Conservation (phyloP, 2,329 filamentous ascomycete species). For the Stagonosporopsis vannaccii region DNA sequence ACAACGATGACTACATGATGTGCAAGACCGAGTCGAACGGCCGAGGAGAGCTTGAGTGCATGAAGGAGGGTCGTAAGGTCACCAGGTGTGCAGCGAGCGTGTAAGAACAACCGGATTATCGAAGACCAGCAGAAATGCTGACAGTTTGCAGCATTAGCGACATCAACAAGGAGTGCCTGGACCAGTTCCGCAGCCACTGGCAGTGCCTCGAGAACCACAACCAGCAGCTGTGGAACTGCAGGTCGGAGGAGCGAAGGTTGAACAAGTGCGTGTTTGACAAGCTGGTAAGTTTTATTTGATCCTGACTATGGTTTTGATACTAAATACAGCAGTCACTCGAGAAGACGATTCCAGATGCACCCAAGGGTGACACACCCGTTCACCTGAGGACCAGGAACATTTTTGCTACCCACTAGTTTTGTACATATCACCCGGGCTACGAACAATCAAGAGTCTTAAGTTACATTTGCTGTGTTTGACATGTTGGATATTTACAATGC, state of each 20-base stretch:
- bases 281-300: constrained; percentile 71
- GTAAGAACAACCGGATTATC: constrained; percentile 57
- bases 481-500: not conserved
- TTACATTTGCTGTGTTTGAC: not conserved
- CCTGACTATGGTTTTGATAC: not conserved
- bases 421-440: constrained; percentile 37
- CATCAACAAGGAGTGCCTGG: constrained; percentile 92
- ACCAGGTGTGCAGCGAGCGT: constrained; percentile 96
- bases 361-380: constrained; percentile 57
- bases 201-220: constrained; percentile 96
- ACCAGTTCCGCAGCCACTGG: constrained; percentile 93
- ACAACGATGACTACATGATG: constrained; percentile 99
- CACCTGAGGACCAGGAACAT: constrained; percentile 58
- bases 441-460: constrained; percentile 26
- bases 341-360: constrained; percentile 60
- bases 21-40: constrained; percentile 96
- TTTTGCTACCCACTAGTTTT: constrained; percentile 45
- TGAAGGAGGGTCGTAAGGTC: constrained; percentile 96
- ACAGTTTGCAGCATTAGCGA: constrained; percentile 75
- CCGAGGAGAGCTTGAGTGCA: constrained; percentile 88
- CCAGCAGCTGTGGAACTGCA: constrained; percentile 96
- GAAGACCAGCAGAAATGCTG: not conserved
- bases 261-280: constrained; percentile 98
- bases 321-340: constrained; percentile 54
- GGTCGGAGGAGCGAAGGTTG: constrained; percentile 83